Evolutionary conservation across 2,329 filamentous ascomycete genomes (phyloP), one percentile per base, ranked within the genome.

Genomic region (Beauveria brongniartii): DNA sequence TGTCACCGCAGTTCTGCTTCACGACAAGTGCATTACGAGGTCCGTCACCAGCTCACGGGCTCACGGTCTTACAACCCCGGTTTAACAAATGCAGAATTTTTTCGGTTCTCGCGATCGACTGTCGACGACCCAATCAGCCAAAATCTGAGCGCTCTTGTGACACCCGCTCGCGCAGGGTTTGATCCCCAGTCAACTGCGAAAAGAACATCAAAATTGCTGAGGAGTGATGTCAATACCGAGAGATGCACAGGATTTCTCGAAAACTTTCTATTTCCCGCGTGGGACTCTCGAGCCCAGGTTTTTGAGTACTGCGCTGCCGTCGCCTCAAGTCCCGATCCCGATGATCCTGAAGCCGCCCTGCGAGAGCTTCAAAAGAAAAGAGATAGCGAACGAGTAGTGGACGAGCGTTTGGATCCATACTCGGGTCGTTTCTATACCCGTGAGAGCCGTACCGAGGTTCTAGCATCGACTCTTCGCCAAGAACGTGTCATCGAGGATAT

Each of bases 51-150:
- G 12, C 12, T 22, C 22, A 22, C 57, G 4, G 16, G 20, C 7
- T n/a, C 16, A 37, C 34, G 34, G 34, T 37, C 34, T 37, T 16
- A 37, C 34, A 20, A 28, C 8, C 46, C 5, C 18, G 4, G 26
- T 40, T 26, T 24, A 28, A 55, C 43, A n/a, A 28, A 40, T 51
- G 48, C 52, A 96, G 94, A 96, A 73, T 99, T 99, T 73, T 82
- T 99, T 24, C 89, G 92, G 44, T 75, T 94, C 65, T 97, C 93
- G 10, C 86, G 94, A 65, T 81, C 85, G 57, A 85, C 89, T 53
- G 88, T 97, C 69, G 94, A 99, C 75, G 94, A 99, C 75, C 91
- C 90, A 50, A 97, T 99, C 70, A 86, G 86, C 1, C 92, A 96
- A 70, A 93, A 95, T 69, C 84, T 99, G 63, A 97, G 97, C 77